Conservation (phyloP, 805 yeast genomes). For the Candida takata region DNA sequence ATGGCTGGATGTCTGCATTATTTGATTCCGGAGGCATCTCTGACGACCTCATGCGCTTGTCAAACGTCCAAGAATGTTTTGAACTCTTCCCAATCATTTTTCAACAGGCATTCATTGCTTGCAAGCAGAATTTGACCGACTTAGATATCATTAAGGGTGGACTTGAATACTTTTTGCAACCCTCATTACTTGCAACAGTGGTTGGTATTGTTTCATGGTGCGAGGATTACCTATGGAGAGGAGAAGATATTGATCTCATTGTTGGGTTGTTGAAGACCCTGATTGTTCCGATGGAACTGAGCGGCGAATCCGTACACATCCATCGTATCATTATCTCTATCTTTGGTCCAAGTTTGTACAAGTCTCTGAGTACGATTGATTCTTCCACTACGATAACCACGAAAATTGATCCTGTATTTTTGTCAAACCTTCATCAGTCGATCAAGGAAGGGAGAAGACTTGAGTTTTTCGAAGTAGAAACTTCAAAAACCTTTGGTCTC, state of each 20-base stretch:
- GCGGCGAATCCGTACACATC: slow-evolving; percentile 39
- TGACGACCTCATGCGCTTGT: slow-evolving; percentile 67
- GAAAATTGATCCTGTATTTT: slow-evolving; percentile 14
- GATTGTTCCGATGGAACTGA: slow-evolving; percentile 34
- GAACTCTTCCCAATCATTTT: slow-evolving; percentile 66
- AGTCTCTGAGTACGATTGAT: slow-evolving; percentile 10
- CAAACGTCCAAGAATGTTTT: slow-evolving; percentile 61
- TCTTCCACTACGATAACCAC: slow-evolving; percentile 1
- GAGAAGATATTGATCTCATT: slow-evolving; percentile 27
- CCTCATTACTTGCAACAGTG: slow-evolving; percentile 56
- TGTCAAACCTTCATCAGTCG: slow-evolving; percentile 12
- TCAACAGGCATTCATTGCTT: slow-evolving; percentile 62
- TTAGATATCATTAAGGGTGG: slow-evolving; percentile 64
- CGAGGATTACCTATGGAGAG: slow-evolving; percentile 32
- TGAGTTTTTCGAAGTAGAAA: slow-evolving; percentile 10
- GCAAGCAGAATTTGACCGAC: slow-evolving; percentile 47
- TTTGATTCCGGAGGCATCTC: slow-evolving; percentile 82
- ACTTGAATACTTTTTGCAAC: slow-evolving; percentile 79
- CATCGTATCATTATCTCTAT: slow-evolving; percentile 32
- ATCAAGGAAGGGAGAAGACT: not conserved
- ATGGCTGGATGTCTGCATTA: slow-evolving; percentile 74
- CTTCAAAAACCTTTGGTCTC: slow-evolving; percentile 4
- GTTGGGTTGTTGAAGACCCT: slow-evolving; percentile 34
- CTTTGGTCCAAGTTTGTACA: slow-evolving; percentile 15
- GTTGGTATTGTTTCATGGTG: slow-evolving; percentile 49